Evolutionary conservation across 148 eudicot genomes (phyloP), one percentile per base, ranked within the genome.

Genomic region (Simmondsia chinensis): DNA sequence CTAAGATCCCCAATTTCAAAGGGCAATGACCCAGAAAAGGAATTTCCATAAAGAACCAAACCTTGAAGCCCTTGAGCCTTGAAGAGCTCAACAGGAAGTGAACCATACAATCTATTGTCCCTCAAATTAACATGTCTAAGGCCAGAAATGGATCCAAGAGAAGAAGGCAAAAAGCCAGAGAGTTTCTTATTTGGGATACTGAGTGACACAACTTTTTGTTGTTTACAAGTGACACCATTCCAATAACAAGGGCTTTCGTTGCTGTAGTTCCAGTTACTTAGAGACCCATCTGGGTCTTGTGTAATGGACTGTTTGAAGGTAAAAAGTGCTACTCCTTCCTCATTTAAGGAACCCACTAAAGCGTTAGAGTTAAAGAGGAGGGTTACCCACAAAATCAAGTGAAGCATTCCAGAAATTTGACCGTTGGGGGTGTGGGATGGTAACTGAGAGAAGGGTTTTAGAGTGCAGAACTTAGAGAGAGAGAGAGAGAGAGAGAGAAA

Each of bases 181-280:
- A 91, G 89, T 52, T 77, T 79, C 66, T 82, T 79, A 46, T 71
- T 86, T 20, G 99, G 99, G 9, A 86, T 86, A 36, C 86, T 79
- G 42, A 91, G 50, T 39, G 99, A 86, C 0, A 85, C 75, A 33
- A 85, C 95, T 46, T 38, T 86, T 34, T 52, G 70, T 25, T 74
- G 73, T 70, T 73, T 79, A 58, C 99, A 91, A 33, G 96, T 75
- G n/a, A 91, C 56, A 9, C 95, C 99, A 75, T 82, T 85, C 99
- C 99, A 91, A 7, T 75, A 74, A 79, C 99, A 91, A 39, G 99
- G 95, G 66, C 54, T 82, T 53, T 66, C 78, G 73, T 82, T 83
- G 56, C 66, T 57, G 11, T 43, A 61, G 63, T 86, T 91, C 99
- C 99, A 91, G 22, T 77, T 82, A 33, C 22, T 64, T 25, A 91